Evolutionary conservation across 345 rosid species (phyloP), one percentile per base, ranked within the genome.

Genomic region (Conringia planisiliqua): DNA sequence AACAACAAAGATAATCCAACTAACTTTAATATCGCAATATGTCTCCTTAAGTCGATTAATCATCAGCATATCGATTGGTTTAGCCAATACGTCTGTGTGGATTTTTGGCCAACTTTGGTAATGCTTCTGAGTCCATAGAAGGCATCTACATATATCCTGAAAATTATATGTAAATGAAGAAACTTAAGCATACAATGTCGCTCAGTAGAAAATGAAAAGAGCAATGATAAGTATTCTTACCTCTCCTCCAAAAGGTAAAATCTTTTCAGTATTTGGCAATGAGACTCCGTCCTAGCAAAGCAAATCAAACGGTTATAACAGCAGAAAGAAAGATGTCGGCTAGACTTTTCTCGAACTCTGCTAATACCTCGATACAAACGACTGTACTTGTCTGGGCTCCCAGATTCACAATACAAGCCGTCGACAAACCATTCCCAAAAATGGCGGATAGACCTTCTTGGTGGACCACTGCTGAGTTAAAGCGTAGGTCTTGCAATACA

Each of bases 101-200:
- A 90, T 82, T 79, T 92, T 89, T 61, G 97, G 94, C 99, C 99
- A 95, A 3, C 88, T 89, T 77, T 95, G 96, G 85, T 90, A 89
- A 85, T 89, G 96, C 81, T 86, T 90, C 75, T 95, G 99, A 62
- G 89, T 90, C 99, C 99, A 92, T 17, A 95, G 83, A 74, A 95
- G 91, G 72, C 99, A 89, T 84, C 99, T 95, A 69, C 93, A 87
- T 82, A 95, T 88, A 73, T 95, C 99, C 99, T 92, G 85, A 73
- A 72, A 48, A 42, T 27, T 39, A 58, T 12, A 29, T 11, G 20
- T n/a, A 39, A 35, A 46, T 40, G n/a, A 30, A 47, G 38, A 70
- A 33, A 29, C 14, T 55, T 79, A 12, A 74, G 38, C 29, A 58
- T 10, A 22, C 24, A 42, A 54, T 70, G 60, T 51, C 67, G 58